Percentiles rank a stretch among this genome's conserved stretches.
phyloP scores from a whole-genome alignment of 208 protist species.

The Leishmania turanica region DNA sequence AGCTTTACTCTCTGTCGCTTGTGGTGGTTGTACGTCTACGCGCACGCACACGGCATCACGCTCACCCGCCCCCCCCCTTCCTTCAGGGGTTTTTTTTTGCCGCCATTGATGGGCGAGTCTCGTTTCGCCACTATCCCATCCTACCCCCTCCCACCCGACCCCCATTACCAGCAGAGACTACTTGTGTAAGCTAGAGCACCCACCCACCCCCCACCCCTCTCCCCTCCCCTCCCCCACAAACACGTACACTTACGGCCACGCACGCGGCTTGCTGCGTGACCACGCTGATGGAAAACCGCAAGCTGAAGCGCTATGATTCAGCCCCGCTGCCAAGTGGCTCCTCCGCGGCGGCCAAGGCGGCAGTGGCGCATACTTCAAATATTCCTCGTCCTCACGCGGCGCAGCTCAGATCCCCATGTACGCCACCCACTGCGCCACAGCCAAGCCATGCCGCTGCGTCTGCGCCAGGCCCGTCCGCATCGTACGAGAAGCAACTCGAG shows the following conservation, averaged over 20 bases:
- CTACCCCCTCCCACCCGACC: not conserved
- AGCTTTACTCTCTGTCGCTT: not conserved
- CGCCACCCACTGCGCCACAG: not conserved
- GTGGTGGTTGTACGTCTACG: not conserved
- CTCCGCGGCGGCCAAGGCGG: constrained; percentile 8
- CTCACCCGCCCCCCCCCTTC: constrained; percentile 8
- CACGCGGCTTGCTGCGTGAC: constrained; percentile 5
- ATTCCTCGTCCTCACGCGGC: constrained; percentile 14
- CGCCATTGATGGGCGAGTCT: constrained; percentile 9
- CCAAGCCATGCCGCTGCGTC: not conserved
- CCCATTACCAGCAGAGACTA: not conserved
- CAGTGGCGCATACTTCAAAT: constrained; percentile 12
- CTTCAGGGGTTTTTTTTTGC: constrained; percentile 13
- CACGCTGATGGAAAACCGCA: constrained; percentile 23
- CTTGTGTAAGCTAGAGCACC: not conserved
- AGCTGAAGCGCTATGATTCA: constrained; percentile 36
- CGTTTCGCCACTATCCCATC: not conserved
- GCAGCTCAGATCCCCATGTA: not conserved
- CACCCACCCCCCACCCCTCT: not conserved
- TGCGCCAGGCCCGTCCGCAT: not conserved
- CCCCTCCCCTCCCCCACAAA: not conserved
- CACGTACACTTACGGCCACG: not conserved
- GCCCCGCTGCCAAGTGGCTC: constrained; percentile 24
- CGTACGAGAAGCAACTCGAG: constrained; percentile 35
- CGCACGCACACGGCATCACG: not conserved